Conservation (phyloP, 306 rosid genomes). For the Rosa chinensis region DNA sequence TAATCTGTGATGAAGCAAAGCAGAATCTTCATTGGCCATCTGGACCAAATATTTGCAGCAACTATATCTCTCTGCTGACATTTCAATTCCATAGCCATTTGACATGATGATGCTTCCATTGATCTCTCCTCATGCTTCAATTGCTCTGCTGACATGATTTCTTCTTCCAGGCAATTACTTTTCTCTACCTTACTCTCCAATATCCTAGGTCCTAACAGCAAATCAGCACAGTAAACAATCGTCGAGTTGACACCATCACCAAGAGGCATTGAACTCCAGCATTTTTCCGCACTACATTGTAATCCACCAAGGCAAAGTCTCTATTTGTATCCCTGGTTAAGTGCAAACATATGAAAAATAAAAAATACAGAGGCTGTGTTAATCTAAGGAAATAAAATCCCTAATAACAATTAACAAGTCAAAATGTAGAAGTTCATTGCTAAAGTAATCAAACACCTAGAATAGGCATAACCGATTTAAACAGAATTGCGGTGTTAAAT, state of each 20-base stretch:
- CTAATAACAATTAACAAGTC: not conserved
- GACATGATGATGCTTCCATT: not conserved
- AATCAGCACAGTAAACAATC: not conserved
- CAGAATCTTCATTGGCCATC: conserved; percentile 11
- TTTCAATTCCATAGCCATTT: not conserved
- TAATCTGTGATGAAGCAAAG: not conserved
- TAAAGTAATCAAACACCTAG: not conserved
- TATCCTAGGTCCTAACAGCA: not conserved
- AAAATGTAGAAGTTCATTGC: not conserved
- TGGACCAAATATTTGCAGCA: conserved; percentile 9
- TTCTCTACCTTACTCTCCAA: not conserved
- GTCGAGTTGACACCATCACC: not conserved
- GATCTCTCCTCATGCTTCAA: not conserved
- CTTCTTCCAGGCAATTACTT: not conserved
- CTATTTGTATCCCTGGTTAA: not conserved
- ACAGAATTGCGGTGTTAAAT: too few relatives aligned
- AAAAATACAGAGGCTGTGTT: not conserved
- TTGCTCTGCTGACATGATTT: not conserved
- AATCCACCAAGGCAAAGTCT: not conserved
- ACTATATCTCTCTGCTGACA: not conserved
- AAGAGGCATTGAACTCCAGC: not conserved
- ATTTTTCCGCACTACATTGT: not conserved
- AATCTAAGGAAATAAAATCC: not conserved
- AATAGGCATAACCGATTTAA: not conserved
- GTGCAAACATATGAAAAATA: not conserved